Evolutionary conservation across 495 filamentous ascomycete genomes (phyloP).

Genomic region (Beverwykella pulmonaria): DNA sequence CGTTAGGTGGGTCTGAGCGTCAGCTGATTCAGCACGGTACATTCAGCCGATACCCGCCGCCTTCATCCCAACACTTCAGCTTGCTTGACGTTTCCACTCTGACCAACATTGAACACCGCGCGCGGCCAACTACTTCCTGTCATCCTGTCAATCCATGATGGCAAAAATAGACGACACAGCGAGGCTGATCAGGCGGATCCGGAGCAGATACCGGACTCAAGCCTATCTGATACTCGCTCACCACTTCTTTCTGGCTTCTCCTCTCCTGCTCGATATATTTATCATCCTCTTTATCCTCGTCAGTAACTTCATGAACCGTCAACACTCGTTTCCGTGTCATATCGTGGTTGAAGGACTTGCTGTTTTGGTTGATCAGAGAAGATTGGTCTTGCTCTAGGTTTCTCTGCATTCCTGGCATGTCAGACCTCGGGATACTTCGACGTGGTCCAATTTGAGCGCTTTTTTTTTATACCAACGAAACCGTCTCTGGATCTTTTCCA

Average conservation of each 20-base stretch:
- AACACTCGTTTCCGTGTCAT: conserved; percentile 1
- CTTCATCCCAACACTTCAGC: no score
- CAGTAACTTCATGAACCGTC: conserved; percentile 12
- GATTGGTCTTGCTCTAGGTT: neutral
- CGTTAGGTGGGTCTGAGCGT: no score
- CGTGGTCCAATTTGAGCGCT: neutral
- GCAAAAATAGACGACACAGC: neutral
- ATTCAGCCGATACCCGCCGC: no score
- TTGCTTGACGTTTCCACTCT: no score
- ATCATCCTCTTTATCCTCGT: conserved; percentile 8
- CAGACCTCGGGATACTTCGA: neutral
- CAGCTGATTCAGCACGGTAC: no score
- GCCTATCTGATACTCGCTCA: conserved; percentile 12
- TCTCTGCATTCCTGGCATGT: no score
- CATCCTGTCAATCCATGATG: neutral
- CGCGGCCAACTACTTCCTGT: no score
- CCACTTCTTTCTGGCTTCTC: conserved; percentile 11
- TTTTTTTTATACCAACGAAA: neutral
- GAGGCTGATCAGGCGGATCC: neutral
- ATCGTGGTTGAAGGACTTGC: neutral
- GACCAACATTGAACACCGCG: no score
- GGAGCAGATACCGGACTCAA: conserved; percentile 8
- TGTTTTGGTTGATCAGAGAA: conserved; percentile 3
- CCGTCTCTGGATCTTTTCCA: no score
- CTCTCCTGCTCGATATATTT: conserved; percentile 9